A percentile compares a stretch with the other conserved stretches of the same genome.
phyloP scores from a whole-genome alignment of 78 protist genomes.

The slime mould (Dictyostelium discoideum) region DNA sequence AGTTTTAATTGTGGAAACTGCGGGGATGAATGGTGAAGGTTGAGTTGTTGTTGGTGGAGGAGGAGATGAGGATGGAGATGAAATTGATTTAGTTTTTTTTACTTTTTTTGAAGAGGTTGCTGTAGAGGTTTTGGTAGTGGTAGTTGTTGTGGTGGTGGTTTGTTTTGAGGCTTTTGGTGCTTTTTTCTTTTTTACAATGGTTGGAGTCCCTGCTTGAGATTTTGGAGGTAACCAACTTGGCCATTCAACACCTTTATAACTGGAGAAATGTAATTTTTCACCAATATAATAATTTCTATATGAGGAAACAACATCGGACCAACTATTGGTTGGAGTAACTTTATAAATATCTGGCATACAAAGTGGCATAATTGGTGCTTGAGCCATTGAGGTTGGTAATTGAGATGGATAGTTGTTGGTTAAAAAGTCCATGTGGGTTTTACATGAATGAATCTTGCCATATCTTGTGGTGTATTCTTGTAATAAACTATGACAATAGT shows the following conservation, averaged over 20 bases:
- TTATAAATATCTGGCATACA: slow-evolving; percentile 38
- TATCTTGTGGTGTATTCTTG: slow-evolving; percentile 19
- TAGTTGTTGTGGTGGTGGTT: not conserved
- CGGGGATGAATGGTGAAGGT: not conserved
- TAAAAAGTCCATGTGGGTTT: slow-evolving; percentile 5
- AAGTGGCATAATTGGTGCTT: slow-evolving; percentile 23
- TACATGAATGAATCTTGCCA: not conserved
- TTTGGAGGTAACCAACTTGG: slow-evolving; percentile 46
- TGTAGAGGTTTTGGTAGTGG: not conserved
- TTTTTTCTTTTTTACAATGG: not conserved
- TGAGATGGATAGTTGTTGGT: slow-evolving; percentile 5
- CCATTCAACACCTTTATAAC: slow-evolving; percentile 33
- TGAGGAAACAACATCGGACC: slow-evolving; percentile 28
- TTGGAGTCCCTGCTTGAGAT: not conserved
- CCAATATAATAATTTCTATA: slow-evolving; percentile 32
- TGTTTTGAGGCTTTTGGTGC: not conserved
- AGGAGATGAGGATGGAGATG: not conserved
- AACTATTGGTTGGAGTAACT: not conserved
- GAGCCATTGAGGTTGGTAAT: not conserved
- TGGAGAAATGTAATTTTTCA: slow-evolving; percentile 34
- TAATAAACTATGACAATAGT: slow-evolving; percentile 4
- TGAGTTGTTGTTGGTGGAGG: too few species aligned
- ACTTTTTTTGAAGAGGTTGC: not conserved
- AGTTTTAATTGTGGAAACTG: not conserved
- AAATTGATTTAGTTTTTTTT: not conserved